Evolutionary conservation across 2,329 filamentous ascomycete genomes (phyloP).

Genomic region (Sphaceloma murrayae): DNA sequence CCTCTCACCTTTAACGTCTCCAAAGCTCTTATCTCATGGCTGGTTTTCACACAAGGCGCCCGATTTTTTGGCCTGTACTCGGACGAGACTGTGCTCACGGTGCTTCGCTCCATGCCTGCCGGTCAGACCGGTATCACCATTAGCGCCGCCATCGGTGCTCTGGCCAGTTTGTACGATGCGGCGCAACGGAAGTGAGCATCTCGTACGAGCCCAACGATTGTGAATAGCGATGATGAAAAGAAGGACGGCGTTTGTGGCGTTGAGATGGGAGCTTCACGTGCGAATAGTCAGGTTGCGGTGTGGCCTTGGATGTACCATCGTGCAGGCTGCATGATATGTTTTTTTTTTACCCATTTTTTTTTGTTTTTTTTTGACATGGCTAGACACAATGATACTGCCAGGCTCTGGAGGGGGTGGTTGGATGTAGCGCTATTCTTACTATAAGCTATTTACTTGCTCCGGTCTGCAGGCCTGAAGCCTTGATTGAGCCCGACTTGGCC

Average conservation of each 20-base stretch:
- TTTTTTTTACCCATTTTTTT: too few relatives aligned
- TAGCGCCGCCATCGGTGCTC: slow-evolving; percentile 56
- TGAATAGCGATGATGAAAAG: background rate
- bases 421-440: too few relatives aligned
- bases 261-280: background rate
- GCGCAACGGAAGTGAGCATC: slow-evolving; percentile 48
- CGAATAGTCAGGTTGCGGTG: slow-evolving; percentile 4
- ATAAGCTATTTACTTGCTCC: too few relatives aligned
- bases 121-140: slow-evolving; percentile 62
- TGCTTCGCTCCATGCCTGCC: slow-evolving; percentile 59
- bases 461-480: too few relatives aligned
- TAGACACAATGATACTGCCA: too few relatives aligned
- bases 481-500: too few relatives aligned
- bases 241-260: slow-evolving; percentile 8
- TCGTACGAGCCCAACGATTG: background rate
- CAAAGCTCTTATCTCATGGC: slow-evolving; percentile 72
- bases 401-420: too few relatives aligned
- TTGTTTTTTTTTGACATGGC: too few relatives aligned
- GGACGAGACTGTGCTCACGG: slow-evolving; percentile 49
- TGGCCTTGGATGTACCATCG: slow-evolving; percentile 6
- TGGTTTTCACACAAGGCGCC: slow-evolving; percentile 63
- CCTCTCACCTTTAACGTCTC: slow-evolving; percentile 82
- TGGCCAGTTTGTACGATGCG: slow-evolving; percentile 68
- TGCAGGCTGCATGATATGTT: background rate
- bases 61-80: slow-evolving; percentile 55